Evolutionary conservation across 371 early-diverging fungal genomes (phyloP), one percentile per base, ranked within the genome.

Genomic region (Circinella umbellata): DNA sequence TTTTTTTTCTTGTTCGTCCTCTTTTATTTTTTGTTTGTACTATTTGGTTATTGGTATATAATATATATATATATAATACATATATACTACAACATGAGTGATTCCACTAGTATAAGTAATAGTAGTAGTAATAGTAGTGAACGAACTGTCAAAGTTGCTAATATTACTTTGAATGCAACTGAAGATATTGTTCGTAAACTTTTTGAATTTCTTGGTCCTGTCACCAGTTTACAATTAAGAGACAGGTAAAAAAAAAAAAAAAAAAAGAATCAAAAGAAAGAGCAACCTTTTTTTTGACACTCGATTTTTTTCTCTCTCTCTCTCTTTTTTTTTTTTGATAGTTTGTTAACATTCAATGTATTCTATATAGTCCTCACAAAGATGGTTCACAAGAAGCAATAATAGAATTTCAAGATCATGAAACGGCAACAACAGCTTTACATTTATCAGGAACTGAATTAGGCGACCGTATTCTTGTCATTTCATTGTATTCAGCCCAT

Each of bases 401-500:
- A 13, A 80, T 92, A 39, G 86, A 88, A 61, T 92, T 86, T 69
- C 71, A 53, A 20, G 85, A 86, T 15, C 70, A 80, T 7, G 69
- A 69, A 10, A 74, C 86, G 0, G 89, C 87, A 6, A 59, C 61
- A 27, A 73, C 84, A 13, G 91, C 92, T 3, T 67, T 88, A 47
- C 88, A 84, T 69, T 78, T 93, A 15, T 81, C 91, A 11, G 93
- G 93, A 35, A 87, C 89, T 0, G 80, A 87, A 48, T 80, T 93
- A 35, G 91, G 86, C 37, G 92, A 90, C 51, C 82, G 89, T 10
- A 74, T 88, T 27, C 74, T 92, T 17, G 70, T 83, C 39, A 53
- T 53, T 53, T 53, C 53, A 15, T 53, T 53, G 1, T 18, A 53
- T 53, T 53, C 53, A 15, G n/a, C n/a, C n/a, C n/a, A n/a, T n/a